These are phyloP conservation scores for Flammula alnicola DNA, from an alignment of 1,284 basidiomycete species.

Conservation along the genomic window DNA sequence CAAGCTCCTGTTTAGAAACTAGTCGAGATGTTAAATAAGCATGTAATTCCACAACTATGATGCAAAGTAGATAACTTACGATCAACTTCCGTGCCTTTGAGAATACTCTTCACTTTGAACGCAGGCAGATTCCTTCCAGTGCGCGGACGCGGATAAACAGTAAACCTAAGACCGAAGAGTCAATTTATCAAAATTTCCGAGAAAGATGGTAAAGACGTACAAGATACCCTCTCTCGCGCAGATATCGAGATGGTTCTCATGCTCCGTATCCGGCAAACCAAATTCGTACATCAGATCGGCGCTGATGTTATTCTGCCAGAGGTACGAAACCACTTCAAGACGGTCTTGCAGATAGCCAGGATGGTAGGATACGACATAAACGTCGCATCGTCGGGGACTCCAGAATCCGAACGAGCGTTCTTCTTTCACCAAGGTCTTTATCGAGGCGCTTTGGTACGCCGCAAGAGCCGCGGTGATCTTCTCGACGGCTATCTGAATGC, in stretches of 20 bases:
- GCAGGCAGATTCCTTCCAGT: slow-evolving; percentile 61
- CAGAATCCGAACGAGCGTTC: slow-evolving; percentile 85
- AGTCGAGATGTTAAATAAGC: slow-evolving; percentile 12
- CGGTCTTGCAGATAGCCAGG: slow-evolving; percentile 77
- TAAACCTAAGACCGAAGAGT: slow-evolving; percentile 53
- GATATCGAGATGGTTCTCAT: slow-evolving; percentile 66
- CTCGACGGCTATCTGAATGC: slow-evolving; percentile 79
- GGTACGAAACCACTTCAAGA: slow-evolving; percentile 74
- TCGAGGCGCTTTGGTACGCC: slow-evolving; percentile 71
- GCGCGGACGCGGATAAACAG: slow-evolving; percentile 69
- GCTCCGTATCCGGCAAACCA: slow-evolving; percentile 60
- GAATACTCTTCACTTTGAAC: slow-evolving; percentile 81
- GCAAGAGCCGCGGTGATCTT: slow-evolving; percentile 78
- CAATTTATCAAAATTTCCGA: slow-evolving; percentile 2
- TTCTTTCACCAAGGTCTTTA: slow-evolving; percentile 75
- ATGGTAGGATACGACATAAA: slow-evolving; percentile 82
- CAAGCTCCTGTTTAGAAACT: slow-evolving; percentile 75
- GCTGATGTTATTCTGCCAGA: slow-evolving; percentile 85
- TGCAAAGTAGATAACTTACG: slow-evolving; percentile 43
- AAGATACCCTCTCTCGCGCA: slow-evolving; percentile 80
- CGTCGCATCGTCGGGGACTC: slow-evolving; percentile 86
- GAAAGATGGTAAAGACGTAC: slow-evolving; percentile 45
- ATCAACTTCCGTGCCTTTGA: slow-evolving; percentile 76
- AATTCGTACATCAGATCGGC: slow-evolving; percentile 88
- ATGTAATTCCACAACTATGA: background rate